Base-by-base conservation (phyloP, 108 stramenopile genomes). In the Pseudonitzschia pungens region DNA sequence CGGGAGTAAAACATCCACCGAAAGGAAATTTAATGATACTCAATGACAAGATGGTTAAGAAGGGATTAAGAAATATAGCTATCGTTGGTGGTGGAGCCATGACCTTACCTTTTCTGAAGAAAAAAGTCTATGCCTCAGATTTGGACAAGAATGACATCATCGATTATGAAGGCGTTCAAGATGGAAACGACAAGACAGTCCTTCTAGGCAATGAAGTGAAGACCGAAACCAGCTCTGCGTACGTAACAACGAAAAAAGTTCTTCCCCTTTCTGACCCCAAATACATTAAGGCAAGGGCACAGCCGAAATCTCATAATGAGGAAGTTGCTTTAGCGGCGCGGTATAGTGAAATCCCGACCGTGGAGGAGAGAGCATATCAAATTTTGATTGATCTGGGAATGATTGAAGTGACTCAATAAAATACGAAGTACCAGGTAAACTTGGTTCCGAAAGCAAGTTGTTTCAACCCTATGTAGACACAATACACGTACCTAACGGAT, bases 341-440 rank as follows among this genome's bases (percentile, higher is more conserved):
- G 26, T 78, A 71, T 66, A 53, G 26, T 28, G 75, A 41, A 18
- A 78, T 81, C 59, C 31, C 27, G 64, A 72, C 69, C 52, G 85
- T 58, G 82, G 73, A 62, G 48, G 87, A 87, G 32, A 70, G 75
- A 57, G 77, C 80, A 9, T 87, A 81, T 64, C 63, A 74, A 43
- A 81, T 87, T 28, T 67, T 87, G 48, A 22, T 76, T 44, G 87
- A 86, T 81, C 71, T 86, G 50, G 81, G 81, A 1, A 82, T 82
- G 76, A 40, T 83, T 26, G 77, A 78, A 43, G 36, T 60, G n/a
- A 48, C 45, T 4, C 5, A 48, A 1, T 48, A 48, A 48, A 2
- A 18, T 18, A 12, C 45, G 1, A 18, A 48, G 45, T 12, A 12
- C 45, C 18, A 18, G 14, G 45, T 12, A 12, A 48, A 10, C 18